phyloP scores from a whole-genome alignment of 176 grass and related monocot species.

The Aegilops tauschii region DNA sequence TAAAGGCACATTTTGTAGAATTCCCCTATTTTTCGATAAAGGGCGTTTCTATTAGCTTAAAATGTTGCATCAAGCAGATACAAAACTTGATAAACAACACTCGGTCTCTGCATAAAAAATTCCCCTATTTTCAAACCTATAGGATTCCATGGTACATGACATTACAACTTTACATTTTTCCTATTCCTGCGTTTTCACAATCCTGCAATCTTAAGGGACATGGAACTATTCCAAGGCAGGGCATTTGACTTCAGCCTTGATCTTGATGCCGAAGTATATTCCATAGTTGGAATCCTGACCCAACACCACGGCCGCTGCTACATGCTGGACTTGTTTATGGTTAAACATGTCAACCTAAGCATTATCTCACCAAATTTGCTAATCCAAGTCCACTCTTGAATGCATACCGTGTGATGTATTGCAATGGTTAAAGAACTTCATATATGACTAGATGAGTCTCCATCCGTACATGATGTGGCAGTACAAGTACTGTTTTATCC shows the following conservation, averaged over 20 bases:
- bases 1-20: no score
- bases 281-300: background rate
- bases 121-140: no score
- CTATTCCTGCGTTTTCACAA: no score
- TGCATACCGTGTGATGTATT: background rate
- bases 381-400: background rate
- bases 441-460: background rate
- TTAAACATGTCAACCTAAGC: background rate
- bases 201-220: no score
- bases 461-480: background rate
- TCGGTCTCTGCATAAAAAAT: no score
- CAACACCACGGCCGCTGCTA: background rate
- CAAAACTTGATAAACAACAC: no score
- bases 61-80: no score
- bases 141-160: no score
- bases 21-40: no score
- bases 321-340: background rate
- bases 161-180: no score
- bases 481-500: background rate
- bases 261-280: background rate
- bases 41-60: no score
- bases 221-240: no score
- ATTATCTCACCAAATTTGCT: background rate
- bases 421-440: background rate
- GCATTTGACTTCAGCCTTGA: background rate